Base-by-base conservation (phyloP, 2,329 filamentous ascomycete genomes). In the Akanthomyces uredinophilus region DNA sequence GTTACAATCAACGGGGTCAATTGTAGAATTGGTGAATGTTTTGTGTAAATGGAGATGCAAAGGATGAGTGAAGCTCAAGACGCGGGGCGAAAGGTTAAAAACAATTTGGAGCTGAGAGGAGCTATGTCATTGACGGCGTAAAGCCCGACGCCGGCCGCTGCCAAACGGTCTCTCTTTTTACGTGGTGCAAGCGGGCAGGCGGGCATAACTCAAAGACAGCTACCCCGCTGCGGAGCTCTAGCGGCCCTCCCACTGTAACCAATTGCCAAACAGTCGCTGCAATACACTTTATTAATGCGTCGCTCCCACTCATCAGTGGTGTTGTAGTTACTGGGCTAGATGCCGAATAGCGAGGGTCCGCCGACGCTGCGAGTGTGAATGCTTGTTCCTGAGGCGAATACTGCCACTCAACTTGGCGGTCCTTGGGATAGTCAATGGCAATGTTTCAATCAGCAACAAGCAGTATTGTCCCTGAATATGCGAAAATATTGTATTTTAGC, bases 171-270 rank as follows among this genome's bases (percentile, higher is more conserved):
- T 27, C n/a, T 39, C 5, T 29, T 54, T 53, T 27, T 27, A 22
- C n/a, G 35, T 20, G 22, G 29, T n/a, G 27, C 24, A 29, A 27
- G 24, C 29, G 37, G 37, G 37, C 37, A 16, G 32, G 32, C 32
- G 32, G 32, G 32, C 49, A 51, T 20, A 20, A 35, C 27, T 11
- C 29, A 35, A 51, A 44, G 20, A n/a, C n/a, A 50, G 46, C 60
- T 57, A 62, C 60, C 60, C 60, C 60, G 60, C 54, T 52, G 53
- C 53, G 60, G 60, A 62, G 53, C 60, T 57, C 11, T 5, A 46
- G 53, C 24, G 14, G 44, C 16, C n/a, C 52, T 39, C 52, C 43
- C 41, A 43, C 56, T 51, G 24, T 35, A 35, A 10, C 32, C 29
- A 32, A 29, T 4, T 29, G 27, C 27, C 27, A 29, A 29, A 6